Percentiles rank a stretch among this genome's conserved stretches.
Conservation (phyloP, 495 filamentous ascomycete genomes). For the Thozetella sp. region DNA sequence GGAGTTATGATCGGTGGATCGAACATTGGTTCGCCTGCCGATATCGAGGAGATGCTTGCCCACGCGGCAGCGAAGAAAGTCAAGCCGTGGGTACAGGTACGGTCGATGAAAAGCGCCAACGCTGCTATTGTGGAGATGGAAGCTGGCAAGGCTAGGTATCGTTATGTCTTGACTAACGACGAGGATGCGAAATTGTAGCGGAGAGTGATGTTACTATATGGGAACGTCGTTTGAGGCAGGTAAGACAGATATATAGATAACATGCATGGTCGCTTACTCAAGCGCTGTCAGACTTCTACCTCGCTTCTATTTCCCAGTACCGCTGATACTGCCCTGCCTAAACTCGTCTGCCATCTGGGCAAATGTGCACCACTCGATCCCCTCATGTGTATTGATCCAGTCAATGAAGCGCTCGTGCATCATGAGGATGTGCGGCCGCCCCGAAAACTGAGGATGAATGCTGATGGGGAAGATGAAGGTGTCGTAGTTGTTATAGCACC, state of each 20-base stretch:
- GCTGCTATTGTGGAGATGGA: slow-evolving; percentile 68
- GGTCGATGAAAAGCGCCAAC: slow-evolving; percentile 75
- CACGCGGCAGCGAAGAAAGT: slow-evolving; percentile 77
- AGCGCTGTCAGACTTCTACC: no score
- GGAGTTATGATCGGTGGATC: slow-evolving; percentile 73
- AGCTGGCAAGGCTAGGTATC: slow-evolving; percentile 70
- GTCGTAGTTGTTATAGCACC: slow-evolving; percentile 60
- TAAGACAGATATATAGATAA: no score
- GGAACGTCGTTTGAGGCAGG: no score
- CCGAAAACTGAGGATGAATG: slow-evolving; percentile 70
- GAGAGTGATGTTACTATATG: no score
- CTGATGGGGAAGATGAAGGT: slow-evolving; percentile 73
- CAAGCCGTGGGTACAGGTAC: slow-evolving; percentile 71
- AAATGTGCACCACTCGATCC: slow-evolving; percentile 76
- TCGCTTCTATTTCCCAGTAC: no score
- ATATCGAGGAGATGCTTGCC: slow-evolving; percentile 80
- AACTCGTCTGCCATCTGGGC: slow-evolving; percentile 38
- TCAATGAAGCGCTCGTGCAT: slow-evolving; percentile 64
- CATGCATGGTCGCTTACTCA: no score
- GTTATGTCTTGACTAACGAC: slow-evolving; percentile 75
- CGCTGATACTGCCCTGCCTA: no score
- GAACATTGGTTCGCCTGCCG: slow-evolving; percentile 69
- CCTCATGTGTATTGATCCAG: slow-evolving; percentile 72
- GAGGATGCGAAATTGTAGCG: slow-evolving; percentile 15
- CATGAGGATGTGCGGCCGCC: slow-evolving; percentile 65